Conservation (phyloP, 2,329 filamentous ascomycete genomes). For the Pseudocercospora fijiensis region DNA sequence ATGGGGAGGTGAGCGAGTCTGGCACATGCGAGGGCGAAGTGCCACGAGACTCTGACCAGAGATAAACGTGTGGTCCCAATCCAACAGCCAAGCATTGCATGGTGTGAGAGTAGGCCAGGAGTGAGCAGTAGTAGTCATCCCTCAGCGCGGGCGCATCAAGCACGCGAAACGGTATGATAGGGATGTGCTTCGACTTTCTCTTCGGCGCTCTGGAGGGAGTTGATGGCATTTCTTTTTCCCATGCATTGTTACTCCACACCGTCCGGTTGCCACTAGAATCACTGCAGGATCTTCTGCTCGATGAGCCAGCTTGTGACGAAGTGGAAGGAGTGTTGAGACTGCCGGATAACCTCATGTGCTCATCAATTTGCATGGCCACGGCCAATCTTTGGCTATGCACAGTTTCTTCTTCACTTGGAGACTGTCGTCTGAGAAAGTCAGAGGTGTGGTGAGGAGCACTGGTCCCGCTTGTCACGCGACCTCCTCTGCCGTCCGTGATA, state of each 20-base stretch:
- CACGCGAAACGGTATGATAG: slow-evolving; percentile 50
- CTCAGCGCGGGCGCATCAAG: slow-evolving; percentile 85
- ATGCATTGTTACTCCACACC: slow-evolving; percentile 28
- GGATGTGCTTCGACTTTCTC: slow-evolving; percentile 30
- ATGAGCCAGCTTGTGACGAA: slow-evolving; percentile 7
- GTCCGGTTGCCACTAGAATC: slow-evolving; percentile 13
- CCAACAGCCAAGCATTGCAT: slow-evolving; percentile 79
- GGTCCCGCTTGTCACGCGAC: slow-evolving; percentile 66
- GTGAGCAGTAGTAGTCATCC: slow-evolving; percentile 93
- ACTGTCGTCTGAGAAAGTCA: slow-evolving; percentile 51
- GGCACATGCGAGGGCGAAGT: slow-evolving; percentile 39
- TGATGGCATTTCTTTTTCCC: slow-evolving; percentile 21
- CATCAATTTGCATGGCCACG: slow-evolving; percentile 76
- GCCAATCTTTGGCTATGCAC: slow-evolving; percentile 74
- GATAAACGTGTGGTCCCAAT: slow-evolving; percentile 74
- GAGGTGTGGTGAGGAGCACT: slow-evolving; percentile 66
- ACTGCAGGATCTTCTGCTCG: slow-evolving; percentile 15
- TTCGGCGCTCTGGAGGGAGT: slow-evolving; percentile 17
- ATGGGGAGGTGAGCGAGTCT: slow-evolving; percentile 55
- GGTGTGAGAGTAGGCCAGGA: slow-evolving; percentile 78
- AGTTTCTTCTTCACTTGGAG: slow-evolving; percentile 29
- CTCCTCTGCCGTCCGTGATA: slow-evolving; percentile 61
- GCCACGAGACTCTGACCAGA: slow-evolving; percentile 78
- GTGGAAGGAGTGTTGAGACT: slow-evolving; percentile 22
- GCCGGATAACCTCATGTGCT: slow-evolving; percentile 64